Evolutionary conservation across 2,329 filamentous ascomycete genomes (phyloP), one percentile per base, ranked within the genome.

Genomic region (Trichoderma atrobrunneum): DNA sequence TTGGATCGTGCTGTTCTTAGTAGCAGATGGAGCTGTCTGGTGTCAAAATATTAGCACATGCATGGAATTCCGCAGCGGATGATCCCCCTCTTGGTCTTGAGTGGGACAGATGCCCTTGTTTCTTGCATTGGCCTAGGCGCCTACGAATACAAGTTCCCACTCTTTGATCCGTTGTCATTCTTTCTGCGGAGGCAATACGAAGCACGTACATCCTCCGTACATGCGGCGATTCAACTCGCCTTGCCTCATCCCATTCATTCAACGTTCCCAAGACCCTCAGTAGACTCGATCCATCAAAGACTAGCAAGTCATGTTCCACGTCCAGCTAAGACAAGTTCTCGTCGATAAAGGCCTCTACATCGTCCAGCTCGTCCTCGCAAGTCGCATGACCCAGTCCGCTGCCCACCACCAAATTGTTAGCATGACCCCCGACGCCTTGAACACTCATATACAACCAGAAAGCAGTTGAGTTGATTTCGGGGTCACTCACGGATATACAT

Each of bases 331-430:
- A 34, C 66, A 70, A n/a, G 14, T 54, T 51, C 57, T 71, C 69
- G 14, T 66, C 69, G 14, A 71, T 54, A 66, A 71, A 90, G 2
- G 78, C 79, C 82, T 97, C 93, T 21, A 98, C 85, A 77, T 97
- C 92, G 73, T 97, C 90, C 71, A 98, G 89, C 83, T 98, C 95
- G 75, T 92, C 85, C 7, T 89, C 87, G 76, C 91, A 90, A 4
- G 94, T 94, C 26, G 90, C 92, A 80, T 98, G 95, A 12, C 85
- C 85, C 78, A 98, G 87, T 7, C 90, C 87, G 71, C 90, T 93
- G 62, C 69, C 59, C 59, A 71, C 60, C 69, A 71, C 30, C 39
- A 56, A 24, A 8, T 1, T 11, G 48, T 63, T 71, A 71, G 48
- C 21, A 48, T 28, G 60, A 18, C 14, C 14, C 14, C 12, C 16